Evolutionary conservation across 2,329 filamentous ascomycete genomes (phyloP), one percentile per base, ranked within the genome.

Genomic region (Myrmaecium sp.): DNA sequence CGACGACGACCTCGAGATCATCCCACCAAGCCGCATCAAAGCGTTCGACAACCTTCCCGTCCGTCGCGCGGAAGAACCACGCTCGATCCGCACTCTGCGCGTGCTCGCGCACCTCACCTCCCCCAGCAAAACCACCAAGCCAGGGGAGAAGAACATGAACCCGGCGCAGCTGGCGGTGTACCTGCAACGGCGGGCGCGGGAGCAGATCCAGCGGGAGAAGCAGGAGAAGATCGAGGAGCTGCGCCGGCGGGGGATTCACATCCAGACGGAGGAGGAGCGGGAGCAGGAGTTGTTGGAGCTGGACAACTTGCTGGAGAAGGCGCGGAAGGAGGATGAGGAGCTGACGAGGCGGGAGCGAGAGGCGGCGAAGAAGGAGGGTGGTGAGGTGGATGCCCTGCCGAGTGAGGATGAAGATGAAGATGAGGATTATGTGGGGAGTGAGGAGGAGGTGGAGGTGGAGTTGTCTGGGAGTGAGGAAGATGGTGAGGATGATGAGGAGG

Each of bases 241-340:
- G 21, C 72, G 69, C 41, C 74, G 76, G 7, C 82, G 78, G 50
- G 89, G 89, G 5, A 65, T 94, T 14, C 58, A 76, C 14, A 62
- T 95, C 11, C 76, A 84, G 47, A 93, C 80, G 1, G 70, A 74
- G 2, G 86, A 94, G 50, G 84, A 98, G 48, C 71, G 80, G 12
- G 78, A 84, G 43, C 69, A 70, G 17, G 77, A 92, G 46, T 70
- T 82, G 49, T 72, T 78, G 30, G 72, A 84, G 32, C 71, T 93
- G 8, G 89, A 95, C 39, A 77, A 94, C 42, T 66, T 95, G 33
- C 69, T 95, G 14, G 76, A 86, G 25, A 83, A 75, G 41, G 86
- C 84, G 12, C 66, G 83, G 30, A 64, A 72, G 33, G 81, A 95
- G 45, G 84, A 75, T 2, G 68, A 78, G 23, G 73, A 77, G 37